Percentiles rank a stretch among this genome's conserved stretches.
Conservation (phyloP, 495 filamentous ascomycete species). For the Penicillium odoratum region DNA sequence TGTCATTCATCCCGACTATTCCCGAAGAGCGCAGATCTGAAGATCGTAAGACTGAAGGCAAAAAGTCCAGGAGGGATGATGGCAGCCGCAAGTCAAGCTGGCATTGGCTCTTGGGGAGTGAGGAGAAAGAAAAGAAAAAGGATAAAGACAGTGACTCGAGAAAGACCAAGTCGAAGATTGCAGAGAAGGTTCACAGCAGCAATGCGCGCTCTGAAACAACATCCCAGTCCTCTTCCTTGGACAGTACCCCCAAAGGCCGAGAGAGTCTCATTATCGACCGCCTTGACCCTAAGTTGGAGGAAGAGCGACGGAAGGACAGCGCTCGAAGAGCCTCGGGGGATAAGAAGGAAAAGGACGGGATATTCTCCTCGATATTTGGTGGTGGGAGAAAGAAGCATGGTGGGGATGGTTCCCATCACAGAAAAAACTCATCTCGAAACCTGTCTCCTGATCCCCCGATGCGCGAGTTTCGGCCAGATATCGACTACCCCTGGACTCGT, state of each 20-base stretch:
- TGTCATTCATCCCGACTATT: slow-evolving; percentile 83
- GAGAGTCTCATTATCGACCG: slow-evolving; percentile 83
- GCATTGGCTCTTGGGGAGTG: slow-evolving; percentile 71
- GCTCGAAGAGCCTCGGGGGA: slow-evolving; percentile 69
- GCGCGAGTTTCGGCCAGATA: slow-evolving; percentile 71
- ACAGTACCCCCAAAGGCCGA: slow-evolving; percentile 62
- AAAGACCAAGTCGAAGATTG: slow-evolving; percentile 58
- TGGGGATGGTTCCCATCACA: slow-evolving; percentile 58
- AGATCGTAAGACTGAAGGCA: slow-evolving; percentile 61
- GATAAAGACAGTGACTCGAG: slow-evolving; percentile 62
- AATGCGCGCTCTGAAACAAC: slow-evolving; percentile 78
- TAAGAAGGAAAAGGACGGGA: slow-evolving; percentile 86
- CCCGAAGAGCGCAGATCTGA: slow-evolving; percentile 65
- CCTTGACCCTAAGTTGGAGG: slow-evolving; percentile 71
- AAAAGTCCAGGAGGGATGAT: slow-evolving; percentile 63
- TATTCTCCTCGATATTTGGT: slow-evolving; percentile 90
- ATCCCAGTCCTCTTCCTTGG: slow-evolving; percentile 74
- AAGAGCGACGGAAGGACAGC: slow-evolving; percentile 82
- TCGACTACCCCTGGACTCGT: slow-evolving; percentile 93
- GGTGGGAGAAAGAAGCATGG: slow-evolving; percentile 77
- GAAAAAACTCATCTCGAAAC: slow-evolving; percentile 73
- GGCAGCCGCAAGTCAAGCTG: slow-evolving; percentile 76
- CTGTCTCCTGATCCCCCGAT: slow-evolving; percentile 79
- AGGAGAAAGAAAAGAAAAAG: slow-evolving; percentile 70
- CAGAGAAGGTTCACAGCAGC: slow-evolving; percentile 65